Base-by-base conservation (phyloP, 1,284 basidiomycete genomes). In the Erythrobasidium hasegawianum region DNA sequence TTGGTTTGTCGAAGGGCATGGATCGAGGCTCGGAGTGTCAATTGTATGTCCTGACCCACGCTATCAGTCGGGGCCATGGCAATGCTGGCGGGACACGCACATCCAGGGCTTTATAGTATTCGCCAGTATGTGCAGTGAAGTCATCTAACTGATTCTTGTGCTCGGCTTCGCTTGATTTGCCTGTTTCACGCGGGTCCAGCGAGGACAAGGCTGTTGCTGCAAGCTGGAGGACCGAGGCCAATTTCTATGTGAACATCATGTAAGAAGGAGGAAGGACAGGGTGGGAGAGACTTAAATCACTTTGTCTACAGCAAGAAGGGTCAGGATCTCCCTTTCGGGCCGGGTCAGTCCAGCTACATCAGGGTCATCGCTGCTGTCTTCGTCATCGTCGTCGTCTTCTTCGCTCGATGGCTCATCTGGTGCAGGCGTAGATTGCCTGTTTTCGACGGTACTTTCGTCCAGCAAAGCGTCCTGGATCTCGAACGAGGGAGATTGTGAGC, bases 1-100 rank as follows among this genome's bases (percentile, higher is more conserved):
- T 87, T 84, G n/a, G 87, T 86, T 73, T 87, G 84, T 10, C 87
- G 82, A 68, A 90, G 86, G 72, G 89, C 86, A 10, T 87, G 87
- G 64, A 90, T 80, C 1, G 86, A 86, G 16, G 86, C 87, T 49
- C 88, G 85, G 57, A 90, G 83, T 33, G 83, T 83, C 38, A 82
- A 80, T 76, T 90, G 88, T 60, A 90, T 87, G 14, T 83, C 78
- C 88, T 89, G 72, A n/a, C 8, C 5, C 43, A 47, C 4, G 43
- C n/a, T 5, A 24, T n/a, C 8, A n/a, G 43, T 8, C 8, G 16
- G 16, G 16, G 16, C 16, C 43, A n/a, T n/a, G n/a, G n/a, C n/a
- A n/a, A n/a, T 5, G 43, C 22, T 24, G 43, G 43, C n/a, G 22
- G 5, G n/a, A 57, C 13, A 81, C 85, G 71, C 73, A 89, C 88